Base-by-base conservation (phyloP, 306 rosid genomes). In the Cajanus cajan region DNA sequence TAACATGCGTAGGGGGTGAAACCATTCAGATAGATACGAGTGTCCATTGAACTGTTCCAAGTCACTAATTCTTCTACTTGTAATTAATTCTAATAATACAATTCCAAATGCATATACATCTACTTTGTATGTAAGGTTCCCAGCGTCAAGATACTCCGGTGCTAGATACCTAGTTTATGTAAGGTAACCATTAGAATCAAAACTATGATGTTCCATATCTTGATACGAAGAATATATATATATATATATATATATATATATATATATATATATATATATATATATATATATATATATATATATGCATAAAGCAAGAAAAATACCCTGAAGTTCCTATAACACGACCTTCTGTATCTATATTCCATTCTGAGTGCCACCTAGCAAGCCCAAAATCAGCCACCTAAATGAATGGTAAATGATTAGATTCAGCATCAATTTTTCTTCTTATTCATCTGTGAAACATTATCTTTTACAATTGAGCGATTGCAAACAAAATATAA, bases 351-450 rank as follows among this genome's bases (percentile, higher is more conserved):
- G 81, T 79, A 78, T 86, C 72, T 66, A 80, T 73, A 31, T 88
- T 87, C 94, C 97, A 90, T 85, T 92, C 96, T 50, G 91, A 85
- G 78, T 86, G 89, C 98, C 95, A 93, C 81, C 97, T 87, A 8
- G 98, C 98, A 80, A 95, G 96, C 52, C 98, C 98, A 73, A 95
- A 92, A 82, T 91, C 98, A 40, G 94, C 95, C 87, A 95, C 94
- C 98, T 92, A 82, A 34, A 58, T 33, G 22, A 52, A 83, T 34
- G 63, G 55, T 5, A 80, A 65, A 67, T 11, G 6, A 65, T 73
- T 48, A 77, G 54, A 84, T 21, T 28, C 67, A 48, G 51, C 4
- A 8, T 7, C 3, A 34, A 40, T 12, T 21, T 4, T 33, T 74
- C 11, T 65, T 71, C 47, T 21, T 13, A 80, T 24, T 68, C 41